Conservation (phyloP, 179 eudicot species). For the Silene vulgaris region DNA sequence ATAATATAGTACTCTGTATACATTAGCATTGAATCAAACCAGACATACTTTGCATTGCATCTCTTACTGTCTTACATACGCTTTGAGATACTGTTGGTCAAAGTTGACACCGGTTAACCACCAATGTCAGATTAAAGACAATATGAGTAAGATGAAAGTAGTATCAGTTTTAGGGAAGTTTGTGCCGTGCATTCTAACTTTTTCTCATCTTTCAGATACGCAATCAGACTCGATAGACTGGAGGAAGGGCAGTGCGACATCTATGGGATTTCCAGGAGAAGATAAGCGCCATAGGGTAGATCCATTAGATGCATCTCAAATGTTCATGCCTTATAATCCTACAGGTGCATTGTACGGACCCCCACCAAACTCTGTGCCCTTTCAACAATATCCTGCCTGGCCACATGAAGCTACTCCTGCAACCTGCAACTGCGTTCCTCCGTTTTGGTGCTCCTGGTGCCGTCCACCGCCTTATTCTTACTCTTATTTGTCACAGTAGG, state of each 20-base stretch:
- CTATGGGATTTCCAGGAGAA: background rate
- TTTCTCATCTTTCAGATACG: background rate
- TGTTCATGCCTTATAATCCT: constrained; percentile 6
- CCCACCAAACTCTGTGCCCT: background rate
- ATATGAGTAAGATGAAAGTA: background rate
- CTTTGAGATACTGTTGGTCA: too few species aligned
- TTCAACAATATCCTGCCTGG: constrained; percentile 4
- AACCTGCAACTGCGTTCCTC: background rate
- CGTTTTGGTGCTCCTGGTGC: constrained; percentile 15
- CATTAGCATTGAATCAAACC: too few species aligned
- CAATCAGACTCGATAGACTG: background rate
- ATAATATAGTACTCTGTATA: too few species aligned
- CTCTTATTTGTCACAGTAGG: background rate
- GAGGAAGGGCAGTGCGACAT: background rate
- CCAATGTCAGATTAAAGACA: background rate
- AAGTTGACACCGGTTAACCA: too few species aligned
- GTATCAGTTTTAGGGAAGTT: background rate
- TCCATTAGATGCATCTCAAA: background rate
- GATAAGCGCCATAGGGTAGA: constrained; percentile 3
- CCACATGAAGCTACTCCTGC: constrained; percentile 8
- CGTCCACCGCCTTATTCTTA: background rate
- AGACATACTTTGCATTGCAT: too few species aligned
- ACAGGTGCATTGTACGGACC: background rate
- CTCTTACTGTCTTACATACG: too few species aligned
- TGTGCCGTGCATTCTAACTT: background rate